phyloP scores from a whole-genome alignment of 2,329 filamentous ascomycete genomes.

The Verticillium dahliae region DNA sequence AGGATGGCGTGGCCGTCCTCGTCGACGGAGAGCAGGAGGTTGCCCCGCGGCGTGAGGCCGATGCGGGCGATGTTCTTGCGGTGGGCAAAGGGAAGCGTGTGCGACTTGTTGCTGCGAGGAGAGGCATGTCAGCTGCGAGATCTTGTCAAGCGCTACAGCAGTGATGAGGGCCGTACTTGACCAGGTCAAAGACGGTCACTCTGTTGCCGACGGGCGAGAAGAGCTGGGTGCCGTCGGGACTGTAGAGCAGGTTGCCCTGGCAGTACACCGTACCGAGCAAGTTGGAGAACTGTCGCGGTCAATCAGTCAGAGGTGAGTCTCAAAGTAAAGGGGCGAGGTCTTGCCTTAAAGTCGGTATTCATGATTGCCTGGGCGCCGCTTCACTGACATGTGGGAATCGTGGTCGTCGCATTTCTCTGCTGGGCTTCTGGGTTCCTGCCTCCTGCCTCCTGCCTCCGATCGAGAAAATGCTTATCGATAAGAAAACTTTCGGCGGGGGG shows the following conservation, averaged over 20 bases:
- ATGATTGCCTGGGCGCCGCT: constrained; percentile 52
- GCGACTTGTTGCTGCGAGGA: constrained; percentile 67
- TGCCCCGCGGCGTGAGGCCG: constrained; percentile 82
- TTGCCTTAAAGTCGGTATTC: constrained; percentile 99
- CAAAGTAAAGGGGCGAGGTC: constrained; percentile 6
- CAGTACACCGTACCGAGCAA: constrained; percentile 97
- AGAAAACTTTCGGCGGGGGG: constrained; percentile 19
- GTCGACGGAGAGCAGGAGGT: constrained; percentile 87
- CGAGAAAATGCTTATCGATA: constrained; percentile 25
- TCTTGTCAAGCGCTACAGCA: neutral
- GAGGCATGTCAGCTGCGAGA: neutral
- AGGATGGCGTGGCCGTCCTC: constrained; percentile 91
- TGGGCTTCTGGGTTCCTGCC: neutral
- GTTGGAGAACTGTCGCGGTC: constrained; percentile 75
- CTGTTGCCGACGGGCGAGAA: constrained; percentile 95
- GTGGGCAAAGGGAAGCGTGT: constrained; percentile 84
- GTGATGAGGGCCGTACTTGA: constrained; percentile 59
- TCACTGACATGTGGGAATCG: constrained; percentile 2
- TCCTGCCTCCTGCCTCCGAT: neutral
- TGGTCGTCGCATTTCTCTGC: constrained; percentile 2
- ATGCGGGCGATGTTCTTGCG: constrained; percentile 87
- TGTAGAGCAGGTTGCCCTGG: constrained; percentile 95
- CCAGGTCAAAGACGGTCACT: constrained; percentile 91
- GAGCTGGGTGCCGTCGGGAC: constrained; percentile 89
- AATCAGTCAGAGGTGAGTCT: constrained; percentile 2